These are phyloP conservation scores for Proliferodiscus dingleyae DNA, from an alignment of 2,329 filamentous ascomycete species.

Conservation along the genomic window DNA sequence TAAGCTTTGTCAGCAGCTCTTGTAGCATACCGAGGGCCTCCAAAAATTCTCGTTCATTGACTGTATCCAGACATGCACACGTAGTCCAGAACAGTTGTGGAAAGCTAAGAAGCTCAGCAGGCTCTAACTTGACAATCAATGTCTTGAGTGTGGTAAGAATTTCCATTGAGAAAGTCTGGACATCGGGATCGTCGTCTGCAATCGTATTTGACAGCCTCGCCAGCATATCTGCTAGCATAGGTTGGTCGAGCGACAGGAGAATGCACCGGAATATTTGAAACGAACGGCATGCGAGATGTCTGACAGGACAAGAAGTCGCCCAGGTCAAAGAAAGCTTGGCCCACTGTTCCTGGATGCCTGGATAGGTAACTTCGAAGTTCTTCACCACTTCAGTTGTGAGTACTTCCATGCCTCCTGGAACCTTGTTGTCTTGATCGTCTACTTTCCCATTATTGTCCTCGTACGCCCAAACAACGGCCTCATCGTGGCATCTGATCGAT, in stretches of 20 bases:
- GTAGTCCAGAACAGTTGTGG: slow-evolving; percentile 98
- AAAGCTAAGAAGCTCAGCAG: slow-evolving; percentile 77
- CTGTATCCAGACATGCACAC: slow-evolving; percentile 91
- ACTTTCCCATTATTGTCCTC: slow-evolving; percentile 83
- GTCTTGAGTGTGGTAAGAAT: slow-evolving; percentile 92
- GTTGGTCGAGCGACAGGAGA: slow-evolving; percentile 80
- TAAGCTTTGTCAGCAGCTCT: slow-evolving; percentile 76
- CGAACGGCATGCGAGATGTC: slow-evolving; percentile 91
- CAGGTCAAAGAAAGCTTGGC: slow-evolving; percentile 84
- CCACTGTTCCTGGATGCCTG: slow-evolving; percentile 86
- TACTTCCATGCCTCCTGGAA: slow-evolving; percentile 81
- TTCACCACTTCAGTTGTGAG: slow-evolving; percentile 77
- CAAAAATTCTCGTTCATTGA: slow-evolving; percentile 91
- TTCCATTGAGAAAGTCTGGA: slow-evolving; percentile 96
- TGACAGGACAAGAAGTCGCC: slow-evolving; percentile 94
- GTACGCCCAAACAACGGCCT: slow-evolving; percentile 86
- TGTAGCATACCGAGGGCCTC: slow-evolving; percentile 91
- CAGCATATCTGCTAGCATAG: slow-evolving; percentile 96
- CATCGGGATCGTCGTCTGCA: slow-evolving; percentile 88
- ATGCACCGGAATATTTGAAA: slow-evolving; percentile 98
- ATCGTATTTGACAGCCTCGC: slow-evolving; percentile 93
- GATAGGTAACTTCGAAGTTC: slow-evolving; percentile 80
- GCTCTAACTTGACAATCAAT: slow-evolving; percentile 78
- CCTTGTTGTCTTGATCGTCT: slow-evolving; percentile 69
- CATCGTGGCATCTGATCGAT: slow-evolving; percentile 76